Evolutionary conservation across 2,329 filamentous ascomycete species (phyloP).

Genomic region (Colletotrichum shisoi): DNA sequence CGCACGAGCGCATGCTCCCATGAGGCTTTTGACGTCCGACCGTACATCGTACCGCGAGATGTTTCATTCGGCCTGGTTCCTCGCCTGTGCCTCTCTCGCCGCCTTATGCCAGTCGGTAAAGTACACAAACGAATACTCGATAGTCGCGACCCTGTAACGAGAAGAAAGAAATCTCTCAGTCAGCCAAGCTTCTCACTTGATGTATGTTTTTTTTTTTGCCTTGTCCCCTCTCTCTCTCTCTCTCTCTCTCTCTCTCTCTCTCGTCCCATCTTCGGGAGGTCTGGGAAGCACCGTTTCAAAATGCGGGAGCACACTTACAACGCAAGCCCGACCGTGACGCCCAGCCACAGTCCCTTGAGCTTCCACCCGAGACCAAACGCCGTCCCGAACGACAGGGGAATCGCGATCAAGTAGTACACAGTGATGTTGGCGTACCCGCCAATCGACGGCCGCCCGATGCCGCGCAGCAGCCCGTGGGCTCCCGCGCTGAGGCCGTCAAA

Average conservation of each 20-base stretch:
- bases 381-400: slow-evolving; percentile 82
- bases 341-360: slow-evolving; percentile 81
- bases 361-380: slow-evolving; percentile 81
- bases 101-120: slow-evolving; percentile 63
- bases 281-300: background rate
- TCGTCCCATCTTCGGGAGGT: slow-evolving; percentile 4
- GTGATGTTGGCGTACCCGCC: slow-evolving; percentile 89
- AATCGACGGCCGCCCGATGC: slow-evolving; percentile 86
- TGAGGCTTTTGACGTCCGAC: background rate
- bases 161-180: slow-evolving; percentile 1
- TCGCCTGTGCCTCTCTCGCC: slow-evolving; percentile 60
- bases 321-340: slow-evolving; percentile 75
- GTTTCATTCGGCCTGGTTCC: slow-evolving; percentile 52
- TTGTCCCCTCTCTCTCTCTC: no score
- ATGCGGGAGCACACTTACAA: slow-evolving; percentile 56
- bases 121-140: slow-evolving; percentile 63
- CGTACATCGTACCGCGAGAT: slow-evolving; percentile 44
- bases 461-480: slow-evolving; percentile 84
- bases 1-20: no score
- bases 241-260: no score
- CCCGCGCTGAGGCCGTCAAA: slow-evolving; percentile 83
- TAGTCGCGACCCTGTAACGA: slow-evolving; percentile 56
- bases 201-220: background rate
- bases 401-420: slow-evolving; percentile 83
- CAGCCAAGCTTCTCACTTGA: slow-evolving; percentile 20